Percentiles rank a stretch among this genome's conserved stretches.
phyloP scores from a whole-genome alignment of 176 grass and related monocot genomes.

The Rhynchospora pubera region DNA sequence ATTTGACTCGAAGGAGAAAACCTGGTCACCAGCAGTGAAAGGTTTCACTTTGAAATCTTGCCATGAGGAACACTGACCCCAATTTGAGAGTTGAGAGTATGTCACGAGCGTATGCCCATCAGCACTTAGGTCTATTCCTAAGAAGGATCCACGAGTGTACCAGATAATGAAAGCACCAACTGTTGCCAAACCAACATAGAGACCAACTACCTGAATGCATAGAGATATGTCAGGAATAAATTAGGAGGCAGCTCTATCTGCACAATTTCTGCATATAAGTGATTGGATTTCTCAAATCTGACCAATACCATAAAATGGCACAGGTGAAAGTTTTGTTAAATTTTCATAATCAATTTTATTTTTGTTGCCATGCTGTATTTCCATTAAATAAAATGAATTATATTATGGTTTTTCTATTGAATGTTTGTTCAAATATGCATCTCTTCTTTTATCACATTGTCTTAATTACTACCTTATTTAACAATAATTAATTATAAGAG shows the following conservation, averaged over 20 bases:
- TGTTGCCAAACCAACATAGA: constrained; percentile 54
- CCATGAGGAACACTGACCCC: constrained; percentile 75
- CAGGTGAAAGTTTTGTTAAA: too few relatives aligned
- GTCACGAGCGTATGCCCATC: constrained; percentile 87
- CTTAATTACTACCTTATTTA: not conserved
- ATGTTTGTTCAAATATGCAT: too few relatives aligned
- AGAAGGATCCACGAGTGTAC: constrained; percentile 93
- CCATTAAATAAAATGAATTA: too few relatives aligned
- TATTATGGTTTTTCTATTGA: too few relatives aligned
- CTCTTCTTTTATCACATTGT: not conserved
- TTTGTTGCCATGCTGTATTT: too few relatives aligned
- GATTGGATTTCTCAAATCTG: too few relatives aligned
- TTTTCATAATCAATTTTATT: too few relatives aligned
- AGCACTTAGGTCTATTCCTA: constrained; percentile 76
- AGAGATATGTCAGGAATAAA: too few relatives aligned
- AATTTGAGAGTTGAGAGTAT: constrained; percentile 85
- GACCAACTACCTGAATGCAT: constrained; percentile 31
- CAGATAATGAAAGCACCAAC: constrained; percentile 93
- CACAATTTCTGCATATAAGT: too few relatives aligned
- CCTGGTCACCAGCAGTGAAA: constrained; percentile 63
- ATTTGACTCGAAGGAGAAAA: constrained; percentile 53
- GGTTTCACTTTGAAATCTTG: constrained; percentile 54
- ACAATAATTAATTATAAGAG: too few relatives aligned
- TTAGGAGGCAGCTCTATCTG: not conserved
- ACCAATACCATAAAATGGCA: too few relatives aligned